These are phyloP conservation scores for Calamus simplicifolius DNA, from an alignment of 176 grass and related monocot species.

Conservation along the genomic window DNA sequence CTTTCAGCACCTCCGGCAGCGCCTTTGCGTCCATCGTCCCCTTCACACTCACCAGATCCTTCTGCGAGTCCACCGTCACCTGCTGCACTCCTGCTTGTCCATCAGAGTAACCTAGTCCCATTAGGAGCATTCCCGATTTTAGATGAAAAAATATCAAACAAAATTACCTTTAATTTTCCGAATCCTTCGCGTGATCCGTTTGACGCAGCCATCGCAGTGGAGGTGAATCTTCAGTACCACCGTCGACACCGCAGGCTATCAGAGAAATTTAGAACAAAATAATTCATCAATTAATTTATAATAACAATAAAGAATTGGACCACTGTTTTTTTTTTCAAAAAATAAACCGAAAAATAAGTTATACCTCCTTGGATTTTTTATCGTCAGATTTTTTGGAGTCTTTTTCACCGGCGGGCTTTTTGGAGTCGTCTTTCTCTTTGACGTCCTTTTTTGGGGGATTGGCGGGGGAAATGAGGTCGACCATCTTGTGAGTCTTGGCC, in stretches of 20 bases:
- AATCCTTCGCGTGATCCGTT: constrained; percentile 45
- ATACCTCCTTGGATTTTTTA: constrained; percentile 4
- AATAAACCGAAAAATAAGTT: too few species aligned
- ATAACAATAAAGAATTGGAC: not conserved
- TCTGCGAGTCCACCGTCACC: constrained; percentile 8
- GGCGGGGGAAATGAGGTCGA: constrained; percentile 15
- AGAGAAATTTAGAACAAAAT: not conserved
- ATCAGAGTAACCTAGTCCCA: too few species aligned
- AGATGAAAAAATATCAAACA: too few species aligned
- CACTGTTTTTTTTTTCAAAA: too few species aligned
- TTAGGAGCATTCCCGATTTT: too few species aligned
- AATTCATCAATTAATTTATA: not conserved
- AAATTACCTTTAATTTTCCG: constrained; percentile 59
- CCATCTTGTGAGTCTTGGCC: constrained; percentile 6
- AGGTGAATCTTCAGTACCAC: not conserved
- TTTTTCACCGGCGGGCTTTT: not conserved
- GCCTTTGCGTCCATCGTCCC: constrained; percentile 37
- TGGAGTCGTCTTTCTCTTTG: too few species aligned
- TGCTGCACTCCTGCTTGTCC: constrained; percentile 15
- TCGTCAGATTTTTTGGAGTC: constrained; percentile 8
- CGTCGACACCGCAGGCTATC: constrained; percentile 30
- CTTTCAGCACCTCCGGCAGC: constrained; percentile 1
- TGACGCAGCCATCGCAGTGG: constrained; percentile 37
- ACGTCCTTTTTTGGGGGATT: too few species aligned
- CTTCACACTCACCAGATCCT: constrained; percentile 29